Evolutionary conservation across 306 rosid species (phyloP).

Genomic region (Canavalia ensiformis): DNA sequence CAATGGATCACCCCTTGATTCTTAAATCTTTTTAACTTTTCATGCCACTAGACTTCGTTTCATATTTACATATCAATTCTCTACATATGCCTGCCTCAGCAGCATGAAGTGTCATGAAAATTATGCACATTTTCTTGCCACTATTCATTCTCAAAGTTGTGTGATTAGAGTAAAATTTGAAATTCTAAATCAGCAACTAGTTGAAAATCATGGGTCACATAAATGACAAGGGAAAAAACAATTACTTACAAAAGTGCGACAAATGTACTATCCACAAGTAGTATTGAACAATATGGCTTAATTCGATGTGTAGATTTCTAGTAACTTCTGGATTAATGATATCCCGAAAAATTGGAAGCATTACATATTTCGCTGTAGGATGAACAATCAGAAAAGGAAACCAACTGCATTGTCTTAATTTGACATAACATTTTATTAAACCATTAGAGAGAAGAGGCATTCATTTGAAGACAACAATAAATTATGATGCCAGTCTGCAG

Average conservation of each 20-base stretch:
- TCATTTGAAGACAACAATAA: conserved; percentile 32
- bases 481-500: conserved; percentile 16
- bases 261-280: neutral
- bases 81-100: conserved; percentile 10
- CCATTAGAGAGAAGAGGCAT: neutral
- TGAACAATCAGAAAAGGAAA: conserved; percentile 6
- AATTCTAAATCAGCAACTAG: conserved; percentile 14
- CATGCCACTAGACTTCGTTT: neutral
- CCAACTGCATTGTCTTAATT: conserved; percentile 26
- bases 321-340: neutral
- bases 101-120: neutral
- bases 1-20: conserved; percentile 1
- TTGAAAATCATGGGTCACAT: conserved; percentile 5
- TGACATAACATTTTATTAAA: conserved; percentile 1
- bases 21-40: neutral
- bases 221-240: neutral
- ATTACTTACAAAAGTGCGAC: conserved; percentile 12
- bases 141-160: conserved; percentile 17
- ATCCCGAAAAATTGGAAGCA: conserved; percentile 11
- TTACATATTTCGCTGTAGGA: neutral
- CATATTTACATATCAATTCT: neutral
- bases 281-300: conserved; percentile 9
- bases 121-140: conserved; percentile 14
- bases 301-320: neutral
- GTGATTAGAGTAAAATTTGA: conserved; percentile 6